Evolutionary conservation across 2,329 filamentous ascomycete genomes (phyloP).

Genomic region (Fusarium pseudoanthophilum): DNA sequence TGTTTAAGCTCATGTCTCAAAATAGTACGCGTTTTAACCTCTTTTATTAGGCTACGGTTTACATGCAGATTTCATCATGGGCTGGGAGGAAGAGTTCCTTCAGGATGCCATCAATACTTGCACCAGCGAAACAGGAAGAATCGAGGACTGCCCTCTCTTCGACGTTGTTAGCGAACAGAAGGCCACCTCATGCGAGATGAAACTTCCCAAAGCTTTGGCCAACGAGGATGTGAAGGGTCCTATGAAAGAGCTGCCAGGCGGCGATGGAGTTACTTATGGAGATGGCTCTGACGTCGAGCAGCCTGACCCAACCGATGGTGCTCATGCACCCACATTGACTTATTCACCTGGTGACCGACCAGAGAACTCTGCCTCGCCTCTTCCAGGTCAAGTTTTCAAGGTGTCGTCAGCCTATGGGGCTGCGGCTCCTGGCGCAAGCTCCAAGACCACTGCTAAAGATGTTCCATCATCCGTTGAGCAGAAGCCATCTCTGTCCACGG

Average conservation of each 20-base stretch:
- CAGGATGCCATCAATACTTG: constrained; percentile 79
- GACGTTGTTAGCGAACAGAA: constrained; percentile 71
- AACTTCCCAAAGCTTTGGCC: constrained; percentile 63
- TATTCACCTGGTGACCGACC: constrained; percentile 52
- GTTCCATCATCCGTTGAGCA: constrained; percentile 17
- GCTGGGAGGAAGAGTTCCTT: constrained; percentile 77
- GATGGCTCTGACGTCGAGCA: constrained; percentile 38
- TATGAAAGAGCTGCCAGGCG: constrained; percentile 72
- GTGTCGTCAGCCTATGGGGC: constrained; percentile 41
- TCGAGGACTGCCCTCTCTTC: constrained; percentile 82
- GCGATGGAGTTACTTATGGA: constrained; percentile 57
- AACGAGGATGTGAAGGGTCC: constrained; percentile 70
- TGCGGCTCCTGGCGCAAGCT: constrained; percentile 28
- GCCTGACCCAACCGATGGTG: constrained; percentile 14
- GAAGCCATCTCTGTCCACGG: constrained; percentile 8
- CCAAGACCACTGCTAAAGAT: constrained; percentile 12
- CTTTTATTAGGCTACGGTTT: constrained; percentile 81
- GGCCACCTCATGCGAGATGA: constrained; percentile 69
- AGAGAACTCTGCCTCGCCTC: constrained; percentile 47
- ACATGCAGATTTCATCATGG: constrained; percentile 84
- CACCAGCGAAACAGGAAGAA: constrained; percentile 74
- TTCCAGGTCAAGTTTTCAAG: constrained; percentile 59
- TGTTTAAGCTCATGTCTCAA: constrained; percentile 34
- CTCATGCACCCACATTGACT: constrained; percentile 43
- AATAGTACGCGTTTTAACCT: constrained; percentile 66